Percentiles rank a stretch among this genome's conserved stretches.
Conservation (phyloP, 2,329 filamentous ascomycete species). For the Ophiocordyceps sinensis region DNA sequence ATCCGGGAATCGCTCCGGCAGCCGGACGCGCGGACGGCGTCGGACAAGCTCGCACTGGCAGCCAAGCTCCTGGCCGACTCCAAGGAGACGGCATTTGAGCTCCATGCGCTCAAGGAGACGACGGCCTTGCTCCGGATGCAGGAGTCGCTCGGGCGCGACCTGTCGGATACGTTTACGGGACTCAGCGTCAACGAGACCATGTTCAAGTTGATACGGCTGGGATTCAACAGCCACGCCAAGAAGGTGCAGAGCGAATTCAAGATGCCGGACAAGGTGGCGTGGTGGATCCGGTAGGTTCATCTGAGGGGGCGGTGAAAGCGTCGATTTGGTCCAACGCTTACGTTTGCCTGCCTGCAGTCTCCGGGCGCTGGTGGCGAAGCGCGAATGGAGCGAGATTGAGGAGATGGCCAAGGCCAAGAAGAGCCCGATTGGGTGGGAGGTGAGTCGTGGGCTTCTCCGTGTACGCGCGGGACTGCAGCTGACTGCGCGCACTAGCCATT, state of each 20-base stretch:
- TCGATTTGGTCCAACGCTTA: not conserved
- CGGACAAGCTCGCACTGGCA: constrained; percentile 80
- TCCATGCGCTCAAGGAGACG: constrained; percentile 65
- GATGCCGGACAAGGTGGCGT: constrained; percentile 76
- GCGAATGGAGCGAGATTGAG: constrained; percentile 87
- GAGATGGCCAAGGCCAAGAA: constrained; percentile 67
- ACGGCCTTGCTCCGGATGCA: constrained; percentile 71
- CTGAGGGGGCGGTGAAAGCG: not conserved
- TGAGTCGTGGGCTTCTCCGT: constrained; percentile 23
- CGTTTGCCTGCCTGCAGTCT: constrained; percentile 34
- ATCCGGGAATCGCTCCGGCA: constrained; percentile 70
- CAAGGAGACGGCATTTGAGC: constrained; percentile 63
- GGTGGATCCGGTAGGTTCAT: constrained; percentile 55
- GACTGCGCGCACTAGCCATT: constrained; percentile 47
- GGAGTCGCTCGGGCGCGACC: constrained; percentile 71
- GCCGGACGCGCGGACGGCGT: constrained; percentile 50
- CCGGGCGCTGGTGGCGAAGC: constrained; percentile 73
- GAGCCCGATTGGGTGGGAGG: constrained; percentile 93
- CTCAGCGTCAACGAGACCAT: constrained; percentile 84
- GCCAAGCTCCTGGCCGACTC: constrained; percentile 71
- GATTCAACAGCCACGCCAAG: constrained; percentile 71
- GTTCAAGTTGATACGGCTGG: constrained; percentile 70
- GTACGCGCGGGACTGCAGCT: too few relatives aligned
- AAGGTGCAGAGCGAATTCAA: constrained; percentile 89
- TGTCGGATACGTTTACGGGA: constrained; percentile 64